A percentile compares a stretch with the other conserved stretches of the same genome.
Conservation (phyloP, 768 basidiomycete species). For the Stropharia rugosoannulata region DNA sequence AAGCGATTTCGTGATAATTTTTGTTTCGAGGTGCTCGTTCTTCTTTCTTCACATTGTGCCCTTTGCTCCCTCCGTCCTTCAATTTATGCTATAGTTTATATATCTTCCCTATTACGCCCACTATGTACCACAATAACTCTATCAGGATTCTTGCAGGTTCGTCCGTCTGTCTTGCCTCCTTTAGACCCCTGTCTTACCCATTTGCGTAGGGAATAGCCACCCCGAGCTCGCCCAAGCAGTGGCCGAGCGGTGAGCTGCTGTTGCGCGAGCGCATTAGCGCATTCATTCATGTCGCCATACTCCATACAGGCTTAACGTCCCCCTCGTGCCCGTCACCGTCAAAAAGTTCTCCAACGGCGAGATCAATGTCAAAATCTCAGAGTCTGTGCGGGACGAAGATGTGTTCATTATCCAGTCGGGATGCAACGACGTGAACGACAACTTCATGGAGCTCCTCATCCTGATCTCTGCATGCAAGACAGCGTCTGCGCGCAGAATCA, state of each 20-base stretch:
- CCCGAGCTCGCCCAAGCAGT: constrained; percentile 95
- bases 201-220: constrained; percentile 85
- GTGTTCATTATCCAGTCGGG: constrained; percentile 98
- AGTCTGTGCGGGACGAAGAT: constrained; percentile 96
- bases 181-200: constrained; percentile 16
- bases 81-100: constrained; percentile 39
- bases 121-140: constrained; percentile 81
- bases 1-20: constrained; percentile 32
- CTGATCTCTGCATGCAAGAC: constrained; percentile 98
- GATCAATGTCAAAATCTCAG: constrained; percentile 91
- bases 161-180: constrained; percentile 20
- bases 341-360: constrained; percentile 95
- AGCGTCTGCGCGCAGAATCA: constrained; percentile 91
- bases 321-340: constrained; percentile 82
- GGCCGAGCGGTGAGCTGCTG: constrained; percentile 90
- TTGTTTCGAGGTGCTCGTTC: constrained; percentile 15
- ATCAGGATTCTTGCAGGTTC: constrained; percentile 73
- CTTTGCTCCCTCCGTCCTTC: constrained; percentile 33
- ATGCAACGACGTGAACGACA: constrained; percentile 89
- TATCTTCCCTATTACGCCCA: constrained; percentile 18
- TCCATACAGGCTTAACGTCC: constrained; percentile 76
- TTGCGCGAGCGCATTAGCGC: constrained; percentile 46
- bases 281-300: constrained; percentile 43
- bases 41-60: constrained; percentile 33
- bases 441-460: constrained; percentile 98